phyloP scores from a whole-genome alignment of 257 asterid species.

The Eucommia ulmoides region DNA sequence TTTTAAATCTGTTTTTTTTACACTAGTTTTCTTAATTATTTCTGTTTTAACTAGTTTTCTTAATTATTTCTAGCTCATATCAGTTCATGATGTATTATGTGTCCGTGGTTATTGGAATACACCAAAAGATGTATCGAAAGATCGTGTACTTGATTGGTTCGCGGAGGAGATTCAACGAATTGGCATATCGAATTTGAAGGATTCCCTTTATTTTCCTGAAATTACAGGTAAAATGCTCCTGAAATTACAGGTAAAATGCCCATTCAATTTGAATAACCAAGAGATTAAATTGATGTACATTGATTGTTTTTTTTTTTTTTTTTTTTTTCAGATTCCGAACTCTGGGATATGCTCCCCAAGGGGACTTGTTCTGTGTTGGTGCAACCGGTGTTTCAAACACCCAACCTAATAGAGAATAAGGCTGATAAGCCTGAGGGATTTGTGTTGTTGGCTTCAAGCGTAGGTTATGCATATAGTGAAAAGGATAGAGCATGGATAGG shows the following conservation, averaged over 20 bases:
- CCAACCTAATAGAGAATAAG: slow-evolving; percentile 13
- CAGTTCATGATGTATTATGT: slow-evolving; percentile 49
- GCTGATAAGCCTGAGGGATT: slow-evolving; percentile 35
- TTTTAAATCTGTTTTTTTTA: no score
- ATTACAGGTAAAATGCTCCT: slow-evolving; percentile 59
- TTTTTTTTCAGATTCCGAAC: slow-evolving; percentile 28
- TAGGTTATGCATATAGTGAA: slow-evolving; percentile 49
- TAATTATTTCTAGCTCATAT: slow-evolving; percentile 63
- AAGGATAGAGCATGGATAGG: slow-evolving; percentile 70
- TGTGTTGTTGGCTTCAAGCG: slow-evolving; percentile 64
- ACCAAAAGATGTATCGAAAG: slow-evolving; percentile 46
- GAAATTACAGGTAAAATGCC: no score
- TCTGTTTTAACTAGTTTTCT: no score
- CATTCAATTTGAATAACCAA: no score
- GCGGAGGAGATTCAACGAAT: slow-evolving; percentile 30
- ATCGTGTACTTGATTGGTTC: slow-evolving; percentile 42
- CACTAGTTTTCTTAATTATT: slow-evolving; percentile 16
- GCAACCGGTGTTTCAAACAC: slow-evolving; percentile 41
- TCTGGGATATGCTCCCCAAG: slow-evolving; percentile 56
- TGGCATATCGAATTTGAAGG: slow-evolving; percentile 49
- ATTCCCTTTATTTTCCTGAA: slow-evolving; percentile 51
- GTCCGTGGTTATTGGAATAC: slow-evolving; percentile 87
- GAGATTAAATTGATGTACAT: no score
- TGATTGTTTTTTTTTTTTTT: not conserved
- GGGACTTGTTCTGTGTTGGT: slow-evolving; percentile 65